These are phyloP conservation scores for Colletotrichum tanaceti DNA, from an alignment of 2,329 filamentous ascomycete genomes.

Conservation along the genomic window DNA sequence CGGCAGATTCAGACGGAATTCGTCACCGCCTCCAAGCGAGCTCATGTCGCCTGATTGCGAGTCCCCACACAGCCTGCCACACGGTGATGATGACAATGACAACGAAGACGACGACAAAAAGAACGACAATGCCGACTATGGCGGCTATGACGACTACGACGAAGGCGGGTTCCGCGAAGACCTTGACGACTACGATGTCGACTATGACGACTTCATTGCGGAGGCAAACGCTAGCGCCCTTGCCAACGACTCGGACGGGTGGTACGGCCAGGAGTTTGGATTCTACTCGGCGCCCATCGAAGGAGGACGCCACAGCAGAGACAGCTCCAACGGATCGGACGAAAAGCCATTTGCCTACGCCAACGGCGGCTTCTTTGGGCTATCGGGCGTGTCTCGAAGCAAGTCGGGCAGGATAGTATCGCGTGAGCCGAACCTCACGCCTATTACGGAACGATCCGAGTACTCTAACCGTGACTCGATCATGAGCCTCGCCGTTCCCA, in stretches of 20 bases:
- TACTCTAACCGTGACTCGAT: constrained; percentile 95
- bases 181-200: constrained; percentile 74
- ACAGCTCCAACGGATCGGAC: constrained; percentile 51
- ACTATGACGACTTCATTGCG: constrained; percentile 92
- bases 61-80: constrained; percentile 42
- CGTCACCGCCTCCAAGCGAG: constrained; percentile 54
- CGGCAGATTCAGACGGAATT: constrained; percentile 77
- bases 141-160: constrained; percentile 68
- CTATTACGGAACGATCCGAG: constrained; percentile 95
- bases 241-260: constrained; percentile 91
- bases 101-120: constrained; percentile 61
- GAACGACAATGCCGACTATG: constrained; percentile 80
- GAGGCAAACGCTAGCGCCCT: constrained; percentile 94
- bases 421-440: constrained; percentile 90
- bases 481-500: constrained; percentile 75
- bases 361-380: constrained; percentile 90
- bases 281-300: constrained; percentile 80
- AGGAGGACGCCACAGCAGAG: constrained; percentile 56
- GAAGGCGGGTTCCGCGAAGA: constrained; percentile 60
- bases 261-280: constrained; percentile 96
- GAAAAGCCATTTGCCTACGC: constrained; percentile 67
- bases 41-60: constrained; percentile 43
- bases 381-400: constrained; percentile 75
- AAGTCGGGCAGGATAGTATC: constrained; percentile 80
- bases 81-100: constrained; percentile 12